phyloP scores from a whole-genome alignment of 2,329 filamentous ascomycete genomes.

The Cryphonectria japonica region DNA sequence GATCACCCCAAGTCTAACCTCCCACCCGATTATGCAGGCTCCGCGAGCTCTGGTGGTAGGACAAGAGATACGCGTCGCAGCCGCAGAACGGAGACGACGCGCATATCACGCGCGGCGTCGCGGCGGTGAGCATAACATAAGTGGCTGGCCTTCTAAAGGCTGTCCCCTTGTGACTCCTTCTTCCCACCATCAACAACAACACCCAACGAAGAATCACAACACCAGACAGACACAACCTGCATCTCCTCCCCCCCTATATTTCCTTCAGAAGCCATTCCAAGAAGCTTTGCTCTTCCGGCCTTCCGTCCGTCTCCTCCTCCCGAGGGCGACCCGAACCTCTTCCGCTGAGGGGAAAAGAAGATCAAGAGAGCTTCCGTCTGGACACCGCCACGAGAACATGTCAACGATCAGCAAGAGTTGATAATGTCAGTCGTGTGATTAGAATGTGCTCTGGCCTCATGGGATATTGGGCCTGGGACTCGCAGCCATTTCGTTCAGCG shows the following conservation, averaged over 20 bases:
- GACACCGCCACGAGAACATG: background rate
- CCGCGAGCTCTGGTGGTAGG: slow-evolving; percentile 49
- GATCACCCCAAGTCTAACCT: slow-evolving; percentile 28
- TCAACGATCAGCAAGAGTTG: slow-evolving; percentile 3
- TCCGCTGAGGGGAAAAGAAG: slow-evolving; percentile 24
- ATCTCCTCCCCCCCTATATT: slow-evolving; percentile 21
- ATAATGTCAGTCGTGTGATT: slow-evolving; percentile 1
- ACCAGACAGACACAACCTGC: slow-evolving; percentile 4
- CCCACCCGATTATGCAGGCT: slow-evolving; percentile 30
- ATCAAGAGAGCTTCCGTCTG: slow-evolving; percentile 16
- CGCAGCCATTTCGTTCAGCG: slow-evolving; percentile 14
- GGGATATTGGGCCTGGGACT: slow-evolving; percentile 7
- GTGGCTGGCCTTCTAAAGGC: slow-evolving; percentile 15
- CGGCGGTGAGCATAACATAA: slow-evolving; percentile 24
- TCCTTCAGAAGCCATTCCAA: slow-evolving; percentile 26
- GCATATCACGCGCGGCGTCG: slow-evolving; percentile 27
- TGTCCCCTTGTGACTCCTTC: background rate
- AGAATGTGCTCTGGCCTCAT: slow-evolving; percentile 15
- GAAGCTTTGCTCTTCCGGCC: background rate
- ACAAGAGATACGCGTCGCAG: slow-evolving; percentile 41
- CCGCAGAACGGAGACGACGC: slow-evolving; percentile 28
- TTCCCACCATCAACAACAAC: background rate
- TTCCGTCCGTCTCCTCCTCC: slow-evolving; percentile 28
- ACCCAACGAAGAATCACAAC: slow-evolving; percentile 4
- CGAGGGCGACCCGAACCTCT: slow-evolving; percentile 28